A percentile compares a stretch with the other conserved stretches of the same genome.
These are phyloP conservation scores for Carex parvula DNA, from an alignment of 176 grass and related monocot species.

Conservation along the genomic window DNA sequence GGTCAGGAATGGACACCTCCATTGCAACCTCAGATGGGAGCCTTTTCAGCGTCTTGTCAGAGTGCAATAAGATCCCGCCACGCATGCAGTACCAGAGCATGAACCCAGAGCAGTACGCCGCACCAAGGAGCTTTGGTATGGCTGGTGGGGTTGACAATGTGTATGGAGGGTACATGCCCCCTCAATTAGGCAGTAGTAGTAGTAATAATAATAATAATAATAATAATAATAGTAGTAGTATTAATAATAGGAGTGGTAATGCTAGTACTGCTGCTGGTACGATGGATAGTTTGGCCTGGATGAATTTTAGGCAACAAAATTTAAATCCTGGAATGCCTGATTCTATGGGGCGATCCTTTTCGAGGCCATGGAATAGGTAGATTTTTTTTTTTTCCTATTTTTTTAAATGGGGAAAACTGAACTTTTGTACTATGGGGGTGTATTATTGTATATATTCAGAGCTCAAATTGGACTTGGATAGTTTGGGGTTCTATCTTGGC, in stretches of 20 bases:
- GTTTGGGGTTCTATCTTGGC: slow-evolving; percentile 4
- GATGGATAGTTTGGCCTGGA: slow-evolving; percentile 34
- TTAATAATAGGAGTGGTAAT: not conserved
- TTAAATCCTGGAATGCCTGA: slow-evolving; percentile 29
- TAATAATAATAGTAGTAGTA: not conserved
- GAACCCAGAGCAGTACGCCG: slow-evolving; percentile 31
- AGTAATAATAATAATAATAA: slow-evolving; percentile 17
- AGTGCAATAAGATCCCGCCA: slow-evolving; percentile 37
- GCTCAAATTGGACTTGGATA: not conserved
- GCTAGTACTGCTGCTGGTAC: slow-evolving; percentile 16
- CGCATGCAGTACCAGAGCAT: slow-evolving; percentile 28
- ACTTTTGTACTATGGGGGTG: slow-evolving; percentile 11
- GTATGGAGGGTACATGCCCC: slow-evolving; percentile 24
- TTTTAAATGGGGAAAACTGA: not conserved
- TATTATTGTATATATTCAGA: slow-evolving; percentile 31
- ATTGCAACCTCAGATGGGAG: slow-evolving; percentile 38
- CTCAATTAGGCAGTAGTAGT: slow-evolving; percentile 36
- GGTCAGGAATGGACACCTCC: slow-evolving; percentile 36
- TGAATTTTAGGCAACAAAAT: slow-evolving; percentile 37
- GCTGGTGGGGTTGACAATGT: slow-evolving; percentile 6
- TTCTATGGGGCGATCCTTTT: slow-evolving; percentile 35
- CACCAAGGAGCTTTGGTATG: slow-evolving; percentile 29
- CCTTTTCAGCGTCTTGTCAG: slow-evolving; percentile 47
- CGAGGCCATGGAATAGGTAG: slow-evolving; percentile 38
- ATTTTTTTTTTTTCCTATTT: not conserved